A percentile compares a stretch with the other conserved stretches of the same genome.
Conservation (phyloP, 2,329 filamentous ascomycete species). For the Chalara sp. region DNA sequence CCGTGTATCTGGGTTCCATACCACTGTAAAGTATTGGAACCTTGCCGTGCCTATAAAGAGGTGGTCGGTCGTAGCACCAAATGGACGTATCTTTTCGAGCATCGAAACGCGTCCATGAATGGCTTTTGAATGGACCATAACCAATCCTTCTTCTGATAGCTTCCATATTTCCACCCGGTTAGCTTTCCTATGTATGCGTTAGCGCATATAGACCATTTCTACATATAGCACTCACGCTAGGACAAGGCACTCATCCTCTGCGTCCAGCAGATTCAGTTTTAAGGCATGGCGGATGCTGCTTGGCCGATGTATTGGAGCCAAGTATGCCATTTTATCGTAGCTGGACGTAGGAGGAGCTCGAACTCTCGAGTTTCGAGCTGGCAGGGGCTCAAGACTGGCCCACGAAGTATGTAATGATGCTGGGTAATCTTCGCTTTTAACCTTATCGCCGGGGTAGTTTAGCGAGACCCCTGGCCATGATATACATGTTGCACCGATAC, state of each 20-base stretch:
- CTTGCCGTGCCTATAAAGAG: conserved; percentile 90
- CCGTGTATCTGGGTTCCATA: conserved; percentile 61
- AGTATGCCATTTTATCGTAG: conserved; percentile 67
- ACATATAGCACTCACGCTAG: conserved; percentile 61
- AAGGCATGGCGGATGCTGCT: conserved; percentile 89
- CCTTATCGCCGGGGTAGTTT: no score
- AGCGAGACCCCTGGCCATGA: no score
- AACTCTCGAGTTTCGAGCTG: no score
- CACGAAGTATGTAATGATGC: no score
- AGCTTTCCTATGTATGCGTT: conserved; percentile 53
- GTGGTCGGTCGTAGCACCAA: conserved; percentile 68
- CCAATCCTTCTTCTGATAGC: conserved; percentile 55
- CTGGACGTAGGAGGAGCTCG: no score
- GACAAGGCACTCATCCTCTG: conserved; percentile 74
- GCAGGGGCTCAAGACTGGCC: no score
- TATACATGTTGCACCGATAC: no score
- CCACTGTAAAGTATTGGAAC: conserved; percentile 83
- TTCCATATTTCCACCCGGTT: conserved; percentile 84
- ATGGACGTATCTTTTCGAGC: conserved; percentile 72
- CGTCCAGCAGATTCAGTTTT: conserved; percentile 67
- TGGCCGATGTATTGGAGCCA: conserved; percentile 86
- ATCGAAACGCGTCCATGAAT: conserved; percentile 85
- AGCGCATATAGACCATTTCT: conserved; percentile 11
- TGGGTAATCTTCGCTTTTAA: no score
- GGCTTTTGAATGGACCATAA: conserved; percentile 59